Percentiles rank a stretch among this genome's conserved stretches.
These are phyloP conservation scores for Tylopilus sp. DNA, from an alignment of 1,284 basidiomycete species.

Conservation along the genomic window DNA sequence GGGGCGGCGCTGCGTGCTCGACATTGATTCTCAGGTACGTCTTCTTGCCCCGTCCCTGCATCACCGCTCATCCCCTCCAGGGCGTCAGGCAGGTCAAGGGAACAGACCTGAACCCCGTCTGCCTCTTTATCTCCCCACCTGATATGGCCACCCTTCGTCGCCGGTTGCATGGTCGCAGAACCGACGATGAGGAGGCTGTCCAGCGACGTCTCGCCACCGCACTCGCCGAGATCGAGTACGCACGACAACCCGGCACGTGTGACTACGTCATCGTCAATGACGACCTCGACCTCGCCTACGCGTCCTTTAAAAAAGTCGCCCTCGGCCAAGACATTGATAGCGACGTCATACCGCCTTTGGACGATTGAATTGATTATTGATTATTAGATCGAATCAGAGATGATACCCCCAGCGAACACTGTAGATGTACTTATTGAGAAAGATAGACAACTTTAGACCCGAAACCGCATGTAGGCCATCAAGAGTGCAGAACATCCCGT, in stretches of 20 bases:
- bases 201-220: constrained; percentile 79
- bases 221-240: constrained; percentile 82
- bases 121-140: constrained; percentile 93
- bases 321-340: constrained; percentile 55
- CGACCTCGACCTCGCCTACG: constrained; percentile 82
- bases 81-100: constrained; percentile 87
- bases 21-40: constrained; percentile 88
- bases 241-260: constrained; percentile 69
- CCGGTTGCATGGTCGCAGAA: constrained; percentile 79
- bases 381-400: constrained; percentile 1
- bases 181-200: constrained; percentile 77
- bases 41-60: neutral
- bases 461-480: constrained; percentile 80
- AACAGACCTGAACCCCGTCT: constrained; percentile 78
- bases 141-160: constrained; percentile 61
- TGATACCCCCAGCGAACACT: constrained; percentile 10
- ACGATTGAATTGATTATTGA: constrained; percentile 39
- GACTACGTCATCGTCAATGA: constrained; percentile 93
- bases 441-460: neutral
- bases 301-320: constrained; percentile 65
- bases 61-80: constrained; percentile 39
- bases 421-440: neutral
- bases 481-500: constrained; percentile 85
- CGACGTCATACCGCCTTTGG: constrained; percentile 57
- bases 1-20: constrained; percentile 83